Percentiles rank a stretch among this genome's conserved stretches.
phyloP scores from a whole-genome alignment of 1,284 basidiomycete species.

The Marasmius sp. region DNA sequence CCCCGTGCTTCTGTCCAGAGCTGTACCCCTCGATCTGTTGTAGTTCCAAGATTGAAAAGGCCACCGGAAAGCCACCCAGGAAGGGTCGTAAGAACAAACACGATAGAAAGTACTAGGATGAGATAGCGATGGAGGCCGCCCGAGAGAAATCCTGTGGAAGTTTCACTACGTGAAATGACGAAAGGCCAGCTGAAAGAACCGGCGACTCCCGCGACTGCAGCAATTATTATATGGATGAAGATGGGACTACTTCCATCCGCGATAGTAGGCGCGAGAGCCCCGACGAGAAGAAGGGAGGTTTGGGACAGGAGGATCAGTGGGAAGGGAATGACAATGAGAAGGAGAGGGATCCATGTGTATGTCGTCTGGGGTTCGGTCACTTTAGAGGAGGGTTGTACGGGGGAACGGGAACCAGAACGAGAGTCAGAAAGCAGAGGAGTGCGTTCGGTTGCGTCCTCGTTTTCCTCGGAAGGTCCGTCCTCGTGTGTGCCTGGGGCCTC shows the following conservation, averaged over 20 bases:
- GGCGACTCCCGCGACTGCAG: conserved; percentile 1
- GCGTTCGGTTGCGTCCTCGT: conserved; percentile 33
- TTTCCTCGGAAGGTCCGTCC: conserved; percentile 4
- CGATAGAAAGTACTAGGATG: conserved; percentile 36
- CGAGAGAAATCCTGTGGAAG: not conserved
- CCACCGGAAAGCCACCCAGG: conserved; percentile 39
- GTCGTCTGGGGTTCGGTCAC: conserved; percentile 36
- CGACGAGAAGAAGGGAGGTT: conserved; percentile 48
- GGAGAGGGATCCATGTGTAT: conserved; percentile 65
- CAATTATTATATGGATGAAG: conserved; percentile 38
- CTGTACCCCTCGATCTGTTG: not conserved
- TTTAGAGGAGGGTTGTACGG: conserved; percentile 23
- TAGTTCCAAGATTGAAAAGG: not conserved
- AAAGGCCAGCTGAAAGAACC: conserved; percentile 4
- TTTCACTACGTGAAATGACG: conserved; percentile 44
- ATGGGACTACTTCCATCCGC: conserved; percentile 59
- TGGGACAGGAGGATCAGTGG: conserved; percentile 61
- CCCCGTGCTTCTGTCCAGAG: not conserved
- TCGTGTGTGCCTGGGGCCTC: not conserved
- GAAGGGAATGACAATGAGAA: conserved; percentile 55
- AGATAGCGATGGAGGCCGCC: conserved; percentile 42
- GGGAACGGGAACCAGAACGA: not conserved
- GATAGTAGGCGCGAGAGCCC: conserved; percentile 57
- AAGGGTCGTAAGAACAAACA: conserved; percentile 45
- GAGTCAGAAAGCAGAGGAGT: conserved; percentile 47